Conservation (phyloP, 192 early-diverging fungal genomes). For the Geranomyces variabilis region DNA sequence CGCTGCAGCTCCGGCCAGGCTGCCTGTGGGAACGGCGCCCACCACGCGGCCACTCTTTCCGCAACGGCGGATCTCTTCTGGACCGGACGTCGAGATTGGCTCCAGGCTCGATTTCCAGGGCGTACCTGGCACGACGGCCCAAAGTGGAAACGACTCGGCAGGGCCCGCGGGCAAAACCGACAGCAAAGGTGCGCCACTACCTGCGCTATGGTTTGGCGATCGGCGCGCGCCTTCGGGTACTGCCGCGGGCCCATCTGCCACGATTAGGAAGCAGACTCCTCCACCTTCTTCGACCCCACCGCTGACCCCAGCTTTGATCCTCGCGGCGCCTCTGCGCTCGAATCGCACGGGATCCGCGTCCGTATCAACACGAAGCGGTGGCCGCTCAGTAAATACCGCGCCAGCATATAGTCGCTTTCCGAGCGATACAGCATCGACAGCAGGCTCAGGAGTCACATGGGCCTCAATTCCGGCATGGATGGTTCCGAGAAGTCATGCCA, state of each 20-base stretch:
- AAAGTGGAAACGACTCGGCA: neutral
- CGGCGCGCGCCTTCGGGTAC: neutral
- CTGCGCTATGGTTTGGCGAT: constrained; percentile 16
- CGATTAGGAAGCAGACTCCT: too few species aligned
- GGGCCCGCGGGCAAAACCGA: neutral
- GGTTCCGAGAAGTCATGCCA: neutral
- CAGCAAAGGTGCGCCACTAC: neutral
- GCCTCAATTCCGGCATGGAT: constrained; percentile 33
- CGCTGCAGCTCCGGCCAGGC: neutral
- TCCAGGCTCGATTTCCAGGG: constrained; percentile 25
- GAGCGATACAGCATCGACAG: constrained; percentile 3
- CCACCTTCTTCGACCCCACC: constrained; percentile 6
- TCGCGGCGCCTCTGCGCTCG: constrained; percentile 29
- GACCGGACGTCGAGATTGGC: constrained; percentile 38
- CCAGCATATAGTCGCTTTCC: constrained; percentile 19
- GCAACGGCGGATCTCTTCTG: constrained; percentile 22
- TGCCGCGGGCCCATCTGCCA: neutral
- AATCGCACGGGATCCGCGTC: constrained; percentile 1
- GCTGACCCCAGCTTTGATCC: constrained; percentile 27
- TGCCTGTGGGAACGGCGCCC: neutral
- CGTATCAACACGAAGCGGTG: constrained; percentile 25
- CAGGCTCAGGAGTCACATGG: constrained; percentile 14
- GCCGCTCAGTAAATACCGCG: constrained; percentile 22
- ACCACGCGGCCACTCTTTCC: neutral
- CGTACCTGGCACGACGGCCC: neutral